These are phyloP conservation scores for Neocucurbitaria cava DNA, from an alignment of 2,329 filamentous ascomycete genomes.

Conservation along the genomic window DNA sequence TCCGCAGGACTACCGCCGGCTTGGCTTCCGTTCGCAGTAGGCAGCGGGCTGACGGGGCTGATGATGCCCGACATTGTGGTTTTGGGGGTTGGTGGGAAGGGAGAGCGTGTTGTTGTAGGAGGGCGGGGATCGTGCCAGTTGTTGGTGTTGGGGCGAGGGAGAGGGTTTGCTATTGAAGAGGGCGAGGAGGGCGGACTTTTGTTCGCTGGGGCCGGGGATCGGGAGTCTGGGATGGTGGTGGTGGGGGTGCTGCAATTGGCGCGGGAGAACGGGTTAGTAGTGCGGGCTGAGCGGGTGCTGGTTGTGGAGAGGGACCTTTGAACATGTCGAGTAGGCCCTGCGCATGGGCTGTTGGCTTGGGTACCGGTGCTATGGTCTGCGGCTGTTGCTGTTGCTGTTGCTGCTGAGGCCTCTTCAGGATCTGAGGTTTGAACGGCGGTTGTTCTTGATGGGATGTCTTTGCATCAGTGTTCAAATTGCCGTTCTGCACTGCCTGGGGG, in stretches of 20 bases:
- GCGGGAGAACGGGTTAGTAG: constrained; percentile 1
- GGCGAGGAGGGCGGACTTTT: constrained; percentile 46
- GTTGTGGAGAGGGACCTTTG: constrained; percentile 23
- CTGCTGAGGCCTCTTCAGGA: constrained; percentile 44
- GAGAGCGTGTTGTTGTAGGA: constrained; percentile 19
- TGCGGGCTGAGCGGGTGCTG: constrained; percentile 12
- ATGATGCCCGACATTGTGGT: constrained; percentile 43
- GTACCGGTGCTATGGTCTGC: constrained; percentile 4
- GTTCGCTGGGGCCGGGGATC: constrained; percentile 37
- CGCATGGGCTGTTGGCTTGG: constrained; percentile 22
- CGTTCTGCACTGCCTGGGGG: constrained; percentile 1
- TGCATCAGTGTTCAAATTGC: not conserved
- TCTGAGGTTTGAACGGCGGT: constrained; percentile 43
- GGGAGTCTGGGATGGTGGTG: constrained; percentile 37
- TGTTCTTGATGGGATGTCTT: constrained; percentile 19
- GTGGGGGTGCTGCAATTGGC: constrained; percentile 2
- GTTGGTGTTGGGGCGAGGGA: constrained; percentile 17
- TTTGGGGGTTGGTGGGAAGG: constrained; percentile 40
- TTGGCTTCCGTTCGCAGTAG: constrained; percentile 32
- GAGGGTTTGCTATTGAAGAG: constrained; percentile 40
- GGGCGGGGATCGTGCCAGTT: constrained; percentile 30
- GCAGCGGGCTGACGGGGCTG: constrained; percentile 48
- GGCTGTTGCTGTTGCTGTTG: constrained; percentile 32
- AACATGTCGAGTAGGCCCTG: constrained; percentile 30
- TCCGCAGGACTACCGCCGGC: constrained; percentile 35